Evolutionary conservation across 2,329 filamentous ascomycete genomes (phyloP), one percentile per base, ranked within the genome.

Genomic region (Alternaria incomplexa): DNA sequence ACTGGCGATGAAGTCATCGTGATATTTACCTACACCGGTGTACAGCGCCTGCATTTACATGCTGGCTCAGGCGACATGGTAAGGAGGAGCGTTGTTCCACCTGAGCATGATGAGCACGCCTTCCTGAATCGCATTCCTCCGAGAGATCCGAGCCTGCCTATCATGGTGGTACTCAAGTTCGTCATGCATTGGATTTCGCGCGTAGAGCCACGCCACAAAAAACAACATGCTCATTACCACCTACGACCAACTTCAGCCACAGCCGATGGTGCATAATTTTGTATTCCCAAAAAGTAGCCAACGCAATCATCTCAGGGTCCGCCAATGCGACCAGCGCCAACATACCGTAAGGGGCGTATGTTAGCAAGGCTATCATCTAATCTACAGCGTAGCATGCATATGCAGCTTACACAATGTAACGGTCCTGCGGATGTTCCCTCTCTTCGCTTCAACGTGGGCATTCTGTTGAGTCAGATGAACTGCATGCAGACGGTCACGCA

Each of bases 321-420:
- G 15, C 54, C 47, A 46, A 51, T 56, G 15, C 15, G 44, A 40
- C 40, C 22, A 43, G 30, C 32, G 23, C 43, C 55, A 56, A 28
- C 25, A 32, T 44, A 43, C 40, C 36, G 36, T 51, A 32, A 32
- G 51, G 36, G 10, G 40, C 20, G 51, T 56, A 62, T 45, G 60
- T 64, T 61, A 68, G 65, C 56, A 60, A 62, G 52, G 63, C 58
- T 54, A 30, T 51, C 28, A 28, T n/a, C 36, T 45, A 52, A 63
- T 65, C 40, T 54, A 46, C 26, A 50, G 11, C 30, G 43, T 54
- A 20, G 60, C 43, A 59, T 46, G 32, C 15, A 55, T 40, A 54
- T 60, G 60, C 52, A 23, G 56, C 63, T 62, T 57, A 62, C 54
- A 30, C 36, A 25, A 54, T 54, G 53, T 36, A 55, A 28, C 20